Base-by-base conservation (phyloP, 345 rosid species). In the Syzygium aromaticum region DNA sequence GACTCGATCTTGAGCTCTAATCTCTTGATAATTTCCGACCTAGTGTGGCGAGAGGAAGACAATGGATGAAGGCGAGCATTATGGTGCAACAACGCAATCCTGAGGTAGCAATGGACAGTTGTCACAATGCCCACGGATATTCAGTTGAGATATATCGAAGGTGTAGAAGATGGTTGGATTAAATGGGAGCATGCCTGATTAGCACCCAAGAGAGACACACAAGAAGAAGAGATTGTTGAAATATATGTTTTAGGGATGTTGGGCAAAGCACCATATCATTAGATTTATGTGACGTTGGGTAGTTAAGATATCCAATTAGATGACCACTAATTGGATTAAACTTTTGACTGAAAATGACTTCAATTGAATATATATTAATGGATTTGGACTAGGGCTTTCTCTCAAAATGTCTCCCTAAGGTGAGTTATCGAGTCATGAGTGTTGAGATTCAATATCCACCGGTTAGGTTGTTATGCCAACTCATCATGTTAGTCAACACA, bases 241-340 rank as follows among this genome's bases (percentile, higher is more conserved):
- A 33, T 17, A 17, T 33, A 33, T 67, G 8, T 17, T 8, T 67
- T 46, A 33, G 19, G 80, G 22, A 67, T 33, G 46, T 67, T 9
- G 80, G 46, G 22, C 14, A 17, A 17, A 73, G 80, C 19, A 17
- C 25, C 46, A 33, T 73, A 9, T 33, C 46, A 73, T 40, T 33
- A 73, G 25, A 73, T 8, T 33, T 21, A 17, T 10, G 25, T 17
- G 23, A 73, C 19, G 3, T 73, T 46, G 23, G 25, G 3, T 7
- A 19, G 11, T 17, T 67, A 67, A 67, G 46, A 33, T 33, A 73
- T 73, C 21, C 4, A 22, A 73, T 73, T 23, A 9, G 25, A 73
- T 19, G 2, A 1, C 7, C 0, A 2, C 46, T 67, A 6, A 73
- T 33, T 73, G 2, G 0, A 11, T 19, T 73, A 33, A 33, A 73